Conservation (phyloP, 2,329 filamentous ascomycete genomes). For the Shiraia sp. region DNA sequence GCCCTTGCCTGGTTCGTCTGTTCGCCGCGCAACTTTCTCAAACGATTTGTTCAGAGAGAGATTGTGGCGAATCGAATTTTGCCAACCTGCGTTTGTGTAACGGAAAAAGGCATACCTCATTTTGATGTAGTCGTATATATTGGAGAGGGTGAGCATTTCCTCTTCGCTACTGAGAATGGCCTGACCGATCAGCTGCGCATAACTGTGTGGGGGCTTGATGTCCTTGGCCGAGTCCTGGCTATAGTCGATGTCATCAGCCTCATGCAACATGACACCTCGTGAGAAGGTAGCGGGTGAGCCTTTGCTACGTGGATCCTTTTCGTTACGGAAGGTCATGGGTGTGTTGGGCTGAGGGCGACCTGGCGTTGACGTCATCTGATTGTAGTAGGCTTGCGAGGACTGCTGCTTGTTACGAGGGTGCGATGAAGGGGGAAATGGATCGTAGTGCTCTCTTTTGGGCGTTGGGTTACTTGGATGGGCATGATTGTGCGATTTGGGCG, state of each 20-base stretch:
- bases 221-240: slow-evolving; percentile 84
- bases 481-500: slow-evolving; percentile 37
- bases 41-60: slow-evolving; percentile 93
- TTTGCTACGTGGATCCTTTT: slow-evolving; percentile 42
- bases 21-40: slow-evolving; percentile 87
- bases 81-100: slow-evolving; percentile 85
- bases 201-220: slow-evolving; percentile 94
- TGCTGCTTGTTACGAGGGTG: slow-evolving; percentile 37
- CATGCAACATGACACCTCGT: slow-evolving; percentile 57
- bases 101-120: slow-evolving; percentile 92
- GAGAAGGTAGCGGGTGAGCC: slow-evolving; percentile 54
- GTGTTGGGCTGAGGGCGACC: slow-evolving; percentile 40
- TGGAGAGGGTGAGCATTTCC: slow-evolving; percentile 85
- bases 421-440: slow-evolving; percentile 44
- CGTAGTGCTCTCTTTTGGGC: slow-evolving; percentile 42
- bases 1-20: slow-evolving; percentile 94
- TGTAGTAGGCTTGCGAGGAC: slow-evolving; percentile 35
- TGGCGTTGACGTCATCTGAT: slow-evolving; percentile 42
- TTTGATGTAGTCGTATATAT: slow-evolving; percentile 93
- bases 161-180: slow-evolving; percentile 87
- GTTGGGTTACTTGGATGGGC: slow-evolving; percentile 39
- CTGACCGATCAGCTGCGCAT: slow-evolving; percentile 95
- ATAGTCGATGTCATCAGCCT: slow-evolving; percentile 68
- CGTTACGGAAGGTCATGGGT: slow-evolving; percentile 41
- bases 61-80: slow-evolving; percentile 98